A percentile compares a stretch with the other conserved stretches of the same genome.
These are phyloP conservation scores for Candida corydali DNA, from an alignment of 805 yeast species.

Conservation along the genomic window DNA sequence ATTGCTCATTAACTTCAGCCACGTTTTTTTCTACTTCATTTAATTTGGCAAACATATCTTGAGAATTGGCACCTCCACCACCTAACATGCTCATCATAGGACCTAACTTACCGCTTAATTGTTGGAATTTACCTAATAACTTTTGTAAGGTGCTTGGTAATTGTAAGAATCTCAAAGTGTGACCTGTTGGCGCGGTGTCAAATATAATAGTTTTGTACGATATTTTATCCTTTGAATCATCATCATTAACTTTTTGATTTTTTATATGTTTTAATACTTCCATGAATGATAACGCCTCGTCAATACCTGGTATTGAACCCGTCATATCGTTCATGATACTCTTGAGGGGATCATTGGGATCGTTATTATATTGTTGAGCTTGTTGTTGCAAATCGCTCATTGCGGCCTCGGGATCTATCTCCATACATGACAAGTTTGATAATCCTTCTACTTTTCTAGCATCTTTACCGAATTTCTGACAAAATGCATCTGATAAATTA, in stretches of 20 bases:
- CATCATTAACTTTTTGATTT: constrained; percentile 44
- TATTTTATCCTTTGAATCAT: constrained; percentile 17
- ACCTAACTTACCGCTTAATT: constrained; percentile 80
- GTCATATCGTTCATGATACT: constrained; percentile 86
- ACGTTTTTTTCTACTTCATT: constrained; percentile 78
- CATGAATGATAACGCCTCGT: constrained; percentile 96
- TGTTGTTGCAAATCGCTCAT: constrained; percentile 76
- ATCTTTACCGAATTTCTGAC: constrained; percentile 96
- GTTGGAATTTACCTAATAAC: constrained; percentile 81
- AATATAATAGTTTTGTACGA: constrained; percentile 84
- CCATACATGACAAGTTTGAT: constrained; percentile 91
- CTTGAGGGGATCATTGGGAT: constrained; percentile 60
- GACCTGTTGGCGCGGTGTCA: constrained; percentile 99
- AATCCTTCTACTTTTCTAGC: constrained; percentile 92
- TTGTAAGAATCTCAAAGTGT: constrained; percentile 90
- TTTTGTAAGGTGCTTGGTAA: constrained; percentile 90
- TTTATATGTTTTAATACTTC: constrained; percentile 97
- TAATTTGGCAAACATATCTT: constrained; percentile 74
- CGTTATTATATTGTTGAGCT: constrained; percentile 52
- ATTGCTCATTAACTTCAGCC: constrained; percentile 86
- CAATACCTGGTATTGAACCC: constrained; percentile 95
- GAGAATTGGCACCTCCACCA: constrained; percentile 58
- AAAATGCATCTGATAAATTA: constrained; percentile 94
- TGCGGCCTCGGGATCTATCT: constrained; percentile 93
- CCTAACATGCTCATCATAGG: constrained; percentile 81